Evolutionary conservation across 1,139 yeast genomes (phyloP).

Genomic region (Kurtzmaniella natalensis): DNA sequence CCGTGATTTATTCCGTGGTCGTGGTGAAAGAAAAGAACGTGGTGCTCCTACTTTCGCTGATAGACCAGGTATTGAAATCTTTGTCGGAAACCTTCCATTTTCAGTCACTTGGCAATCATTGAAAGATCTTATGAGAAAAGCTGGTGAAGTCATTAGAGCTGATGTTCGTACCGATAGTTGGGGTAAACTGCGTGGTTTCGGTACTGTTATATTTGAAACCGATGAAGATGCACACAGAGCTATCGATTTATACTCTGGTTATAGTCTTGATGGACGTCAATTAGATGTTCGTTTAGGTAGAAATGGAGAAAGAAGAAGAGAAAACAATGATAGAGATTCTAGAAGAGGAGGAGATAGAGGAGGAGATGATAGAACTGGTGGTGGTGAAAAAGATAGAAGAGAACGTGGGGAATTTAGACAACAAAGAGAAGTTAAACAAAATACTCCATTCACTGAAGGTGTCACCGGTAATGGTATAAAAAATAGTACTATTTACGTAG

Average conservation of each 20-base stretch:
- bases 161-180: constrained; percentile 66
- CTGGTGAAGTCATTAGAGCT: constrained; percentile 75
- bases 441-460: constrained; percentile 58
- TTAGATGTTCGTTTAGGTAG: constrained; percentile 70
- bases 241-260: constrained; percentile 60
- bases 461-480: constrained; percentile 64
- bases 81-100: constrained; percentile 81
- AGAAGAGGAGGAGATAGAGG: constrained; percentile 11
- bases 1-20: constrained; percentile 14
- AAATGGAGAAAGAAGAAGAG: constrained; percentile 2
- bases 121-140: constrained; percentile 76
- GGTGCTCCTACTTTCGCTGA: constrained; percentile 14
- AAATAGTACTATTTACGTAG: constrained; percentile 61
- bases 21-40: constrained; percentile 7
- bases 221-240: constrained; percentile 62
- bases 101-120: constrained; percentile 79
- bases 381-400: constrained; percentile 11
- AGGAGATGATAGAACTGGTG: constrained; percentile 12
- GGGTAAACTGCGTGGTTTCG: constrained; percentile 85
- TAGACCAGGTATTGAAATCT: constrained; percentile 61
- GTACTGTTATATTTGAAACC: constrained; percentile 62
- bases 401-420: too few species aligned
- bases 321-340: background rate
- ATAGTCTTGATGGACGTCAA: constrained; percentile 62
- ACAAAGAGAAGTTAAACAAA: constrained; percentile 21